Evolutionary conservation across 192 early-diverging fungal genomes (phyloP), one percentile per base, ranked within the genome.

Genomic region (Phycomyces blakesleeanus): DNA sequence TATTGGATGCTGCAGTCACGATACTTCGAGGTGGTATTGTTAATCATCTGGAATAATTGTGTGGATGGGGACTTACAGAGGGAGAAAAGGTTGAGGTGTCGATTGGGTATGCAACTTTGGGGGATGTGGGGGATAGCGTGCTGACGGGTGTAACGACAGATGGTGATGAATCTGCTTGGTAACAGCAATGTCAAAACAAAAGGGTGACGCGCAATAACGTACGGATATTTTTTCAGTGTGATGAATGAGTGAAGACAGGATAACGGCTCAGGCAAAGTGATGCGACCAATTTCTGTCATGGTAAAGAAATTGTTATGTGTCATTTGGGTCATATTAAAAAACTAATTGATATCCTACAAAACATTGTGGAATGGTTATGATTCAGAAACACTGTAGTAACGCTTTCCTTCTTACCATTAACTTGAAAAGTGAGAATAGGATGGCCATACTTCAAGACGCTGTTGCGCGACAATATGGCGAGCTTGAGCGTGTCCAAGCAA

Each of bases 291-390:
- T 59, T 60, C 57, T 54, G 65, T 67, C 65, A 57, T 60, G 34
- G 57, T 59, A 59, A 67, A 59, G 65, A 67, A 59, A 40, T 5
- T 24, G 40, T 9, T 41, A 60, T 67, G 57, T 42, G 59, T 67
- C 57, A 44, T 60, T 60, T 67, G 65, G 51, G 57, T 67, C 57
- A 67, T 67, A 54, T 67, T n/a, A 67, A 60, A 59, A 61, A 20
- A 60, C 57, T 38, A 60, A 29, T 22, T 67, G 57, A 22, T 0
- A 67, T n/a, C 65, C 39, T 67, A 67, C 22, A 67, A 27, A 39
- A 27, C 20, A 64, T 57, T 51, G 42, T 56, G 24, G 41, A 63
- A 63, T 63, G 51, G 52, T 63, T 63, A 63, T 63, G 62, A 55
- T 55, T n/a, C 51, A 55, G 14, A 63, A 55, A 63, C 40, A 22